Evolutionary conservation across 2,329 filamentous ascomycete species (phyloP).

Genomic region (Bimuria novae-zelandiae): DNA sequence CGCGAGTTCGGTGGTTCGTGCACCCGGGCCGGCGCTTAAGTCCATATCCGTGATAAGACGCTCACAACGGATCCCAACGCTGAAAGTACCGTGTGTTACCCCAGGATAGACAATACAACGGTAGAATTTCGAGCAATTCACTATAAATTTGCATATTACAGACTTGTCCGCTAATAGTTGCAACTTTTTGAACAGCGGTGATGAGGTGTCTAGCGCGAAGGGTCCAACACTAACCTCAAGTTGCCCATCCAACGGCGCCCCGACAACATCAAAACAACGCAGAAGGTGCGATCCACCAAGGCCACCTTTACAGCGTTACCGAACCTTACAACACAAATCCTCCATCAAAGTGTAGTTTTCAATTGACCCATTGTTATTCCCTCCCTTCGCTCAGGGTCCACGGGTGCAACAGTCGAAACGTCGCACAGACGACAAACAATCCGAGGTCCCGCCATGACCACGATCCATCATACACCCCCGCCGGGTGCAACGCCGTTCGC

Average conservation of each 20-base stretch:
- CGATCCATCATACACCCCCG: slow-evolving; percentile 36
- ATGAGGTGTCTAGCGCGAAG: slow-evolving; percentile 3
- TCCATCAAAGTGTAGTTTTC: background rate
- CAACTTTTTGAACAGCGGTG: background rate
- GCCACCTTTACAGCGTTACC: background rate
- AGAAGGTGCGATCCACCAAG: background rate
- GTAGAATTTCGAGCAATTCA: no score
- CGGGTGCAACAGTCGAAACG: background rate
- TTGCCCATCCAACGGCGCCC: slow-evolving; percentile 1
- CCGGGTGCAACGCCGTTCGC: slow-evolving; percentile 39
- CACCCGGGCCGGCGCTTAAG: no score
- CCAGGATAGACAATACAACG: no score
- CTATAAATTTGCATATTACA: no score
- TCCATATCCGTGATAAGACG: no score
- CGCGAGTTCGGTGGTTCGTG: no score
- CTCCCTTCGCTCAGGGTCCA: background rate
- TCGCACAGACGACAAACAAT: slow-evolving; percentile 24
- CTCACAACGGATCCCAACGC: no score
- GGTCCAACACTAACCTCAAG: background rate
- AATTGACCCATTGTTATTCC: background rate
- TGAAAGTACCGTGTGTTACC: no score
- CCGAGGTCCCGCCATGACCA: slow-evolving; percentile 39
- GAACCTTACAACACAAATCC: background rate
- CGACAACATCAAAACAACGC: slow-evolving; percentile 2
- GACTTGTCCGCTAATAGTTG: no score